Conservation (phyloP, 2,329 filamentous ascomycete genomes). For the Drechslerella stenobrocha region DNA sequence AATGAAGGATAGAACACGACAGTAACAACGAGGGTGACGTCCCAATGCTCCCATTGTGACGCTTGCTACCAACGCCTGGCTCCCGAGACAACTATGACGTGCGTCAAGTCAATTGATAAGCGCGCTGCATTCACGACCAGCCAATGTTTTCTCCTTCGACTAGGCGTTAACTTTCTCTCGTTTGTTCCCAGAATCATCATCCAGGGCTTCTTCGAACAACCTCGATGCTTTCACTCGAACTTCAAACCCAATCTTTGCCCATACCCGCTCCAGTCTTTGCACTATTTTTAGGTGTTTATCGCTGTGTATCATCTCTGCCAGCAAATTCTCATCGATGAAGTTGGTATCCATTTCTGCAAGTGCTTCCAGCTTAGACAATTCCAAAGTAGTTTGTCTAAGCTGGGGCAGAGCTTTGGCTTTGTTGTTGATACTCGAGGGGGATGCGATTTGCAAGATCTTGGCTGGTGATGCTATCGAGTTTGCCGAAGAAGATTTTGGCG, state of each 20-base stretch:
- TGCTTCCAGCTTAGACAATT: neutral
- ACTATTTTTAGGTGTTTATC: conserved; percentile 42
- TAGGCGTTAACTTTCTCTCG: conserved; percentile 3
- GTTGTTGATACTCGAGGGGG: conserved; percentile 12
- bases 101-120: too few species aligned
- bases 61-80: too few species aligned
- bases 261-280: conserved; percentile 34
- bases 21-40: too few species aligned
- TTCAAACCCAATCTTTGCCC: conserved; percentile 21
- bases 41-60: too few species aligned
- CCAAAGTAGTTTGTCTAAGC: neutral
- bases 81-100: too few species aligned
- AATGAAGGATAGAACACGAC: too few species aligned
- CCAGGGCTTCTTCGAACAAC: conserved; percentile 3
- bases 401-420: conserved; percentile 1
- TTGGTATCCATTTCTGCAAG: conserved; percentile 11
- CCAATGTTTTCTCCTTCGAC: neutral
- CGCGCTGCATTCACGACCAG: too few species aligned
- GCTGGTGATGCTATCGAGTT: conserved; percentile 8
- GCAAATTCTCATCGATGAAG: conserved; percentile 24
- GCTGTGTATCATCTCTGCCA: conserved; percentile 35
- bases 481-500: neutral
- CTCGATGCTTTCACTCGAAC: conserved; percentile 14
- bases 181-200: neutral
- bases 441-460: conserved; percentile 8